phyloP scores from a whole-genome alignment of 129 eudicot species.

The Tanacetum coccineum region DNA sequence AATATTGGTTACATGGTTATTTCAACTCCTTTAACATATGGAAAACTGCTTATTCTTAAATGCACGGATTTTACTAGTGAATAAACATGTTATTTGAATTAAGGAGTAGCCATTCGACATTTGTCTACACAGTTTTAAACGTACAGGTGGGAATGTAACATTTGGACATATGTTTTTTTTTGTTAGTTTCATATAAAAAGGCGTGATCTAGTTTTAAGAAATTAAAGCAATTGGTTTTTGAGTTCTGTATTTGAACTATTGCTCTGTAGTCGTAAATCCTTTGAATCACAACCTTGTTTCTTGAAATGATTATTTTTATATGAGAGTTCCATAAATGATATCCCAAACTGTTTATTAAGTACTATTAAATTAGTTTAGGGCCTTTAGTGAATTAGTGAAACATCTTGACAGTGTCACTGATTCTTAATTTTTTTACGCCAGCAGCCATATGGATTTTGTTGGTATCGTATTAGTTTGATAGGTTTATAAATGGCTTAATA shows the following conservation, averaged over 20 bases:
- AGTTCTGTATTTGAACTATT: neutral
- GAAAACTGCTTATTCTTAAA: neutral
- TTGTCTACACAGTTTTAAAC: no score
- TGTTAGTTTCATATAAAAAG: neutral
- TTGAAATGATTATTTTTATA: neutral
- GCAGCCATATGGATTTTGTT: neutral
- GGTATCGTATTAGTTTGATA: no score
- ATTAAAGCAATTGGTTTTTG: neutral
- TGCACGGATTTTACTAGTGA: neutral
- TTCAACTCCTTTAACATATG: neutral
- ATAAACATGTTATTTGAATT: neutral
- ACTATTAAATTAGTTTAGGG: no score
- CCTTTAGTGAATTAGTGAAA: neutral
- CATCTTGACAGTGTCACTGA: neutral
- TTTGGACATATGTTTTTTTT: neutral
- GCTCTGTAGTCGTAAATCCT: neutral
- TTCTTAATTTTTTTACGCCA: neutral
- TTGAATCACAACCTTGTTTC: neutral
- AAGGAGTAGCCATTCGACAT: neutral
- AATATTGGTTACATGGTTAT: neutral
- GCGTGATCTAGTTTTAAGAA: neutral
- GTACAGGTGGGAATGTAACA: no score
- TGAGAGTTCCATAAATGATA: neutral
- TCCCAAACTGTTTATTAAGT: no score
- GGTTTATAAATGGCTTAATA: no score